These are phyloP conservation scores for Phytophthora syringae DNA, from an alignment of 352 stramenopile species.

Conservation along the genomic window DNA sequence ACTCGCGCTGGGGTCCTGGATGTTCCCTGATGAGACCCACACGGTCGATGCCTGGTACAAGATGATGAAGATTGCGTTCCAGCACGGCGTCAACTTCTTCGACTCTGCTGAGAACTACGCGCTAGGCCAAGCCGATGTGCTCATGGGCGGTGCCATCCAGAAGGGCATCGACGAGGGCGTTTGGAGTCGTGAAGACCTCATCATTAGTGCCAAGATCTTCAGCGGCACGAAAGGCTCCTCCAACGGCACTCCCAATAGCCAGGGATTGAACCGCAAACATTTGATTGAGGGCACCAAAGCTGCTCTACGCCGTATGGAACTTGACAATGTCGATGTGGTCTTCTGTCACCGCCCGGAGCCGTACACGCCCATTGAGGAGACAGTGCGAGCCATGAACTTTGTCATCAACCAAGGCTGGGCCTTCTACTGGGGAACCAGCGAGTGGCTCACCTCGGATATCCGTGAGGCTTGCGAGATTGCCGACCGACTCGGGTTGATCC, in stretches of 20 bases:
- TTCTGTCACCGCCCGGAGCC: conserved; percentile 62
- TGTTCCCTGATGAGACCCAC: conserved; percentile 37
- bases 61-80: conserved; percentile 26
- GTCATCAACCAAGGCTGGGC: too few relatives aligned
- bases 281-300: conserved; percentile 50
- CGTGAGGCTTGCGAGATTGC: conserved; percentile 56
- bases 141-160: conserved; percentile 52
- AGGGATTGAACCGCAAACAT: conserved; percentile 49
- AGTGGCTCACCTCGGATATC: conserved; percentile 38
- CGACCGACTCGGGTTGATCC: conserved; percentile 38
- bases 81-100: conserved; percentile 28
- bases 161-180: conserved; percentile 40
- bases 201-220: conserved; percentile 69
- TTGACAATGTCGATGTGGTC: conserved; percentile 56
- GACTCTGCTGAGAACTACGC: conserved; percentile 25
- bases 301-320: conserved; percentile 18
- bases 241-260: conserved; percentile 31
- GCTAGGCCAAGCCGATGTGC: conserved; percentile 26
- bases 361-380: too few relatives aligned
- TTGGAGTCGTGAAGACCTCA: conserved; percentile 57
- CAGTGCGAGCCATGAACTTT: too few relatives aligned
- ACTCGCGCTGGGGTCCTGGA: conserved; percentile 46
- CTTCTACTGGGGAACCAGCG: conserved; percentile 59
- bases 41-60: conserved; percentile 29
- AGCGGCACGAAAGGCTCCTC: conserved; percentile 31